phyloP scores from a whole-genome alignment of 2,329 filamentous ascomycete species.

The Metarhizium guizhouense region DNA sequence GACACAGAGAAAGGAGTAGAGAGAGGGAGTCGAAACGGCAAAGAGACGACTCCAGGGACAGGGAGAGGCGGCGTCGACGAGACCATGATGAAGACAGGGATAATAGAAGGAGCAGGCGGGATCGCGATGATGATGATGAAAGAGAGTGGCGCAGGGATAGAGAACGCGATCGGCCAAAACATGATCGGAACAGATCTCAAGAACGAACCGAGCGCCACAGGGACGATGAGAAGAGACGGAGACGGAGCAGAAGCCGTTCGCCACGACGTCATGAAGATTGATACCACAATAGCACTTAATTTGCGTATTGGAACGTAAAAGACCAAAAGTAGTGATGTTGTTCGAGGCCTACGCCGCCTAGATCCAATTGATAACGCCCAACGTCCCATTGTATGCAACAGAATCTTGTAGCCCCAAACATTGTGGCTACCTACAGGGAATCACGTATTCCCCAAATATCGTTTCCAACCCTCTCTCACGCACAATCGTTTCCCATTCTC shows the following conservation, averaged over 20 bases:
- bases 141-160: slow-evolving; percentile 8
- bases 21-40: slow-evolving; percentile 21
- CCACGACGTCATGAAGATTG: slow-evolving; percentile 23
- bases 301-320: slow-evolving; percentile 10
- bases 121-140: background rate
- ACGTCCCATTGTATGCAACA: background rate
- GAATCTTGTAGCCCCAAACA: background rate
- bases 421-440: background rate
- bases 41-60: slow-evolving; percentile 18
- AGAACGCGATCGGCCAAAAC: slow-evolving; percentile 18
- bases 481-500: slow-evolving; percentile 60
- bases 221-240: slow-evolving; percentile 17
- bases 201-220: slow-evolving; percentile 18
- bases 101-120: slow-evolving; percentile 4
- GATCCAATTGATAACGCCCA: background rate
- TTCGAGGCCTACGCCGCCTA: background rate
- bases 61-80: slow-evolving; percentile 15
- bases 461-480: slow-evolving; percentile 71
- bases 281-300: slow-evolving; percentile 5
- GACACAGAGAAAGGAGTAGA: slow-evolving; percentile 9
- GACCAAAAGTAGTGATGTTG: background rate
- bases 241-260: slow-evolving; percentile 35
- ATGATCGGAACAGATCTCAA: slow-evolving; percentile 18
- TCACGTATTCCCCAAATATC: slow-evolving; percentile 49
- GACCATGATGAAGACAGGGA: slow-evolving; percentile 15